These are phyloP conservation scores for Russula abietina DNA, from an alignment of 768 basidiomycete genomes.

Conservation along the genomic window DNA sequence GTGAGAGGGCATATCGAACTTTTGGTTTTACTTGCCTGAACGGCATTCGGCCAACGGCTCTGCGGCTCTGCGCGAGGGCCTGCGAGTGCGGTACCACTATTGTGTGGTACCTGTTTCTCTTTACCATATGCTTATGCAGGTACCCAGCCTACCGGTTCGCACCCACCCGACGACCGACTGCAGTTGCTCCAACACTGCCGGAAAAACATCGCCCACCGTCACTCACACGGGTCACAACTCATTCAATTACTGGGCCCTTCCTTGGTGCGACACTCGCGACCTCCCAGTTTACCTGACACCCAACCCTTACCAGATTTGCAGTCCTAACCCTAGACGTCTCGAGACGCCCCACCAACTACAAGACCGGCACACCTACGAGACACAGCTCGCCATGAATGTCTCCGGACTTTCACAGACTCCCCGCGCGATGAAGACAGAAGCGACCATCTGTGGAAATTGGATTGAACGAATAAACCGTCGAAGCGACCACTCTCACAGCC, in stretches of 20 bases:
- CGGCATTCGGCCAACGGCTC: neutral
- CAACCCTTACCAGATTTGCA: neutral
- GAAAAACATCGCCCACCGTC: neutral
- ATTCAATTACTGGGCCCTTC: neutral
- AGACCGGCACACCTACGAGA: neutral
- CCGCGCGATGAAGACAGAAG: neutral
- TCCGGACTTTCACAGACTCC: neutral
- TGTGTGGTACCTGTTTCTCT: neutral
- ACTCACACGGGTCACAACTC: neutral
- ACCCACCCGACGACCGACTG: neutral
- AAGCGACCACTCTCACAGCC: neutral
- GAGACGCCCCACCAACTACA: neutral
- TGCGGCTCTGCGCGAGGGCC: neutral
- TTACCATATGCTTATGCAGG: neutral
- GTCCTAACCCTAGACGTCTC: neutral
- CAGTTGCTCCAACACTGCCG: neutral
- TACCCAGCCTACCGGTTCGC: neutral
- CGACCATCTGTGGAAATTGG: neutral
- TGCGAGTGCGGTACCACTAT: neutral
- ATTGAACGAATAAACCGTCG: neutral
- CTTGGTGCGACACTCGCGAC: neutral
- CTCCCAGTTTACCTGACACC: neutral
- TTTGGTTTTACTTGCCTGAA: neutral
- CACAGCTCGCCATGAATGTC: neutral
- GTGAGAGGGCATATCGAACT: neutral